phyloP scores from a whole-genome alignment of 2,329 filamentous ascomycete species.

The Penicillium sp. region DNA sequence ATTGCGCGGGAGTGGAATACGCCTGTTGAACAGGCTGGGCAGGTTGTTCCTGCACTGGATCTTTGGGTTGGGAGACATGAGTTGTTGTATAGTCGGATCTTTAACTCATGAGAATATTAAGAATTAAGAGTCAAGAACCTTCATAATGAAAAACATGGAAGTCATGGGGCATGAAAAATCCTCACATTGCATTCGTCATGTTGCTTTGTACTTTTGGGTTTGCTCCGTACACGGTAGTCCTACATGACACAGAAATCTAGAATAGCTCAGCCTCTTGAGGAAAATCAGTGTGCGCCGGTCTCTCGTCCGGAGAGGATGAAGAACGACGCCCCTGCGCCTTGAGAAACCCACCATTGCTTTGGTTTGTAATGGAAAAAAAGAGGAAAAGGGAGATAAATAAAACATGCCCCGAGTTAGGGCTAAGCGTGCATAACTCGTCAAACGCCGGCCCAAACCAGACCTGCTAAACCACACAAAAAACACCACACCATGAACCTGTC shows the following conservation, averaged over 20 bases:
- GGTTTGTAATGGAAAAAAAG: slow-evolving; percentile 6
- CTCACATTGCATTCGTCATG: slow-evolving; percentile 26
- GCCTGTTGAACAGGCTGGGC: slow-evolving; percentile 56
- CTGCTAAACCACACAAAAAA: slow-evolving; percentile 36
- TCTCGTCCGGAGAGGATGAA: slow-evolving; percentile 20
- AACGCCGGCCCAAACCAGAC: slow-evolving; percentile 37
- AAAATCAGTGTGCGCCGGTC: slow-evolving; percentile 18
- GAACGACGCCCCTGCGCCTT: slow-evolving; percentile 18
- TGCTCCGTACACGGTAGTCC: slow-evolving; percentile 31
- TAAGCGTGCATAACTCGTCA: slow-evolving; percentile 20
- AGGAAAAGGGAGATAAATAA: slow-evolving; percentile 20
- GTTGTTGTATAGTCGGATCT: slow-evolving; percentile 65
- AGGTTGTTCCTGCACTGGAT: slow-evolving; percentile 62
- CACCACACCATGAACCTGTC: slow-evolving; percentile 40
- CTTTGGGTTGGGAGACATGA: slow-evolving; percentile 66
- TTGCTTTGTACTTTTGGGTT: slow-evolving; percentile 15
- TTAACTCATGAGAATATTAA: slow-evolving; percentile 55
- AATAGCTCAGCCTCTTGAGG: slow-evolving; percentile 10
- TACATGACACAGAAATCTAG: slow-evolving; percentile 32
- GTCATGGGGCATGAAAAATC: not conserved
- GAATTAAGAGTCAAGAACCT: not conserved
- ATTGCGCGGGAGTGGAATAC: slow-evolving; percentile 52
- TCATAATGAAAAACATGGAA: not conserved
- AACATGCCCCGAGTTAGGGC: slow-evolving; percentile 11
- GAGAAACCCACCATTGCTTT: slow-evolving; percentile 3